A percentile compares a stretch with the other conserved stretches of the same genome.
Conservation (phyloP, 108 stramenopile genomes). For the Nannochloropsis oceanica region DNA sequence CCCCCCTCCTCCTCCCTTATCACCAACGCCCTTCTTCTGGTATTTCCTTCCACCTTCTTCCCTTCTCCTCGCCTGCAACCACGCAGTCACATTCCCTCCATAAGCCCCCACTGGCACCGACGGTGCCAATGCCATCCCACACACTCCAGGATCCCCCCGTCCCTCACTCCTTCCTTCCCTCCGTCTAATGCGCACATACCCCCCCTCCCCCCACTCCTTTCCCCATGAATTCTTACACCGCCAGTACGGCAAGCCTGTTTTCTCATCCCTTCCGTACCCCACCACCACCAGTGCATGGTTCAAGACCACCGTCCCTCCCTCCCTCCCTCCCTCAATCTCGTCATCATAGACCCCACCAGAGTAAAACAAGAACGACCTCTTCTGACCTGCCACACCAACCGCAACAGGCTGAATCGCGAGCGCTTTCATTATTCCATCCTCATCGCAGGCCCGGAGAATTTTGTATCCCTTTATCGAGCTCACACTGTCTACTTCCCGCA, state of each 20-base stretch:
- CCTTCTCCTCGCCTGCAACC: neutral
- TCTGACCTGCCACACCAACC: neutral
- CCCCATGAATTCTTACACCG: neutral
- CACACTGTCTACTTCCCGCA: neutral
- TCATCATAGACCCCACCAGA: neutral
- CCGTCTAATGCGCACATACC: neutral
- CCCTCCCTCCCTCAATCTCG: neutral
- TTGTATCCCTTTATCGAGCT: neutral
- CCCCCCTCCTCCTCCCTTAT: neutral
- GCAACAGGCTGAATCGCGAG: neutral
- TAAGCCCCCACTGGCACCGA: neutral
- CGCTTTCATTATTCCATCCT: neutral
- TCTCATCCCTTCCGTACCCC: neutral
- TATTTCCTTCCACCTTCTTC: neutral
- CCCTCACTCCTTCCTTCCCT: neutral
- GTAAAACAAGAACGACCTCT: neutral
- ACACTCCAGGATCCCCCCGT: neutral
- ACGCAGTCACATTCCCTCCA: neutral
- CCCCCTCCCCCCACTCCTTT: neutral
- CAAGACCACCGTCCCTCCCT: neutral
- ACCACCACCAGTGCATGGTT: neutral
- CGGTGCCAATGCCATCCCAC: neutral
- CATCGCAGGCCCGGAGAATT: neutral
- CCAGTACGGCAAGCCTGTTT: neutral
- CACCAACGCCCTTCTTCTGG: neutral